Evolutionary conservation across 2,329 filamentous ascomycete species (phyloP), one percentile per base, ranked within the genome.

Genomic region (Calonectria fujianensis): DNA sequence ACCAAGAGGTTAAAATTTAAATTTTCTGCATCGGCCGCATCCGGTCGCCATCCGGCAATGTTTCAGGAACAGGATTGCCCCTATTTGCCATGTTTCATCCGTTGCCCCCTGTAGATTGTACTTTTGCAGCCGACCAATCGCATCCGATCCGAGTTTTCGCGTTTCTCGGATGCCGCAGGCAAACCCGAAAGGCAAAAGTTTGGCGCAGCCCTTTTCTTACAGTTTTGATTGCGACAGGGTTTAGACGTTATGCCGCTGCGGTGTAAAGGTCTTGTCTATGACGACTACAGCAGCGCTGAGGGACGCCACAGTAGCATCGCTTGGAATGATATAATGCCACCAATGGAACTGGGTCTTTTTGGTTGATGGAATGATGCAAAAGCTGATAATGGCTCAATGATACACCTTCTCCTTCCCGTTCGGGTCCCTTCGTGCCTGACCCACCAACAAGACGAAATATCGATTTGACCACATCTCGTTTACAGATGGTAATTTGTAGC

Each of bases 71-170:
- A n/a, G n/a, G n/a, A 13, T 7, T 48, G n/a, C 45, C 45, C 45
- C 45, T 48, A 48, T 48, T 48, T 24, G 45, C n/a, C 45, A 48
- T 48, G 45, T 48, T 48, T 48, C 45, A 48, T 48, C 45, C 13
- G 9, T n/a, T 48, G 45, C n/a, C 45, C 45, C 10, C 10, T 48
- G 45, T 24, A n/a, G 45, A 48, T 13, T 24, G 45, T 48, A 24
- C 45, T 24, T 48, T 48, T 48, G 45, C 45, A 24, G n/a, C 10
- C 18, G n/a, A 48, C 45, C 45, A 48, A 48, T 48, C 45, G 45
- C 45, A 48, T 48, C 9, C n/a, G 18, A 5, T 4, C 45, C 45
- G 45, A 24, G 10, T 48, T 48, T 48, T 48, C 45, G 45, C 45
- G n/a, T 48, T 48, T 48, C 45, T 48, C 45, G 45, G 45, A 48